Conservation (phyloP, 1,139 yeast species). For the Taiozyma onychis region DNA sequence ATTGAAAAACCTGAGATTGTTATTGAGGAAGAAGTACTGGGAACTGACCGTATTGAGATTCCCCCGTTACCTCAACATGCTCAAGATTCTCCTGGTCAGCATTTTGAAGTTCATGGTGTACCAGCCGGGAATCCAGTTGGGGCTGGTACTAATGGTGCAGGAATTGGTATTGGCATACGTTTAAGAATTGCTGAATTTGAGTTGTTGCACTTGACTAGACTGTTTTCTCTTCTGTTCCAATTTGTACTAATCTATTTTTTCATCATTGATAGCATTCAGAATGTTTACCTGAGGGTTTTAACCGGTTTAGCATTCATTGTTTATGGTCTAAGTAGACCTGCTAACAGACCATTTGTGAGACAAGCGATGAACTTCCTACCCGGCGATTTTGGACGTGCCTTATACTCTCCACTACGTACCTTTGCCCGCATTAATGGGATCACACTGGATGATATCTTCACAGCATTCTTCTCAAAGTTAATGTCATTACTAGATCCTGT, state of each 20-base stretch:
- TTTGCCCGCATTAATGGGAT: background rate
- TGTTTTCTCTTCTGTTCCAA: background rate
- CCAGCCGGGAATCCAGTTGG: background rate
- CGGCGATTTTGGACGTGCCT: background rate
- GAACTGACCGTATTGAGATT: background rate
- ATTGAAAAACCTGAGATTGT: conserved; percentile 11
- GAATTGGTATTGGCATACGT: background rate
- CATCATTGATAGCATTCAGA: background rate
- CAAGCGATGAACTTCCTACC: background rate
- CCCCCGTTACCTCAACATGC: background rate
- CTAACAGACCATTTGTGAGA: background rate
- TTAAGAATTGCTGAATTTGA: background rate
- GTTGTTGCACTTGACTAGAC: background rate
- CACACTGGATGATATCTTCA: background rate
- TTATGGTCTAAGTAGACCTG: background rate
- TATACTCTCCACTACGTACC: background rate
- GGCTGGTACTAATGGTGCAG: background rate
- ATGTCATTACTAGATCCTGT: background rate
- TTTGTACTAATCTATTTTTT: background rate
- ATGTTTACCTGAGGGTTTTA: background rate
- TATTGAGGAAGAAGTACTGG: background rate
- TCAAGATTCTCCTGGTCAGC: background rate
- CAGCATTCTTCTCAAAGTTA: background rate
- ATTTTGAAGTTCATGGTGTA: background rate
- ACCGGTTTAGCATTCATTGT: background rate